Evolutionary conservation across 2,329 filamentous ascomycete genomes (phyloP).

Genomic region (Trichophyton mentagrophytes): DNA sequence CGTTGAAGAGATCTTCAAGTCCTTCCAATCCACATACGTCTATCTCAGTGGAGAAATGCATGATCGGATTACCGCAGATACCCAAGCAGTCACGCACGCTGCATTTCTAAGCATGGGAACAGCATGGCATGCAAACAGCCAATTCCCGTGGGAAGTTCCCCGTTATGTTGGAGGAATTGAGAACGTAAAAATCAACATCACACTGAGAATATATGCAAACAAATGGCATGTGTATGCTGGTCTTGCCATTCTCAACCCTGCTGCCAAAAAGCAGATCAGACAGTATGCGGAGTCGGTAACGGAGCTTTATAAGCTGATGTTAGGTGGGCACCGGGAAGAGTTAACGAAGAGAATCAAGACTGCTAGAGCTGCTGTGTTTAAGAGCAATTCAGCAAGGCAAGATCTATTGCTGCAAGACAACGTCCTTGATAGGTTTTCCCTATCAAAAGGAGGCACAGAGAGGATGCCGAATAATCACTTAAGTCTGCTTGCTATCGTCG

Average conservation of each 20-base stretch:
- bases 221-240: conserved; percentile 99
- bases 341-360: conserved; percentile 62
- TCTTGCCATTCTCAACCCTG: conserved; percentile 89
- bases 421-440: conserved; percentile 75
- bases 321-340: conserved; percentile 66
- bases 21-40: conserved; percentile 74
- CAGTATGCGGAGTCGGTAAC: conserved; percentile 91
- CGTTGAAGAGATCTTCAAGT: conserved; percentile 69
- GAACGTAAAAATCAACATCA: conserved; percentile 98
- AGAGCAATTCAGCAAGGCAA: conserved; percentile 38
- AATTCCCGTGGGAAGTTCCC: conserved; percentile 95
- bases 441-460: conserved; percentile 56
- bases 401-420: conserved; percentile 64
- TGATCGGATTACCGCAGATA: conserved; percentile 95
- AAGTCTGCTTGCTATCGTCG: conserved; percentile 86
- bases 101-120: conserved; percentile 97
- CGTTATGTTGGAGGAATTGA: conserved; percentile 95
- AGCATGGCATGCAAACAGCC: conserved; percentile 86
- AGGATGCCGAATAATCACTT: conserved; percentile 83
- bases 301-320: conserved; percentile 92
- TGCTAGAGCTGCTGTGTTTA: conserved; percentile 63
- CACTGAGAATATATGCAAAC: conserved; percentile 89
- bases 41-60: conserved; percentile 77
- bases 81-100: conserved; percentile 93
- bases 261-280: conserved; percentile 79